A percentile compares a stretch with the other conserved stretches of the same genome.
Conservation (phyloP, 2,329 filamentous ascomycete species). For the Cladosporium phlei region DNA sequence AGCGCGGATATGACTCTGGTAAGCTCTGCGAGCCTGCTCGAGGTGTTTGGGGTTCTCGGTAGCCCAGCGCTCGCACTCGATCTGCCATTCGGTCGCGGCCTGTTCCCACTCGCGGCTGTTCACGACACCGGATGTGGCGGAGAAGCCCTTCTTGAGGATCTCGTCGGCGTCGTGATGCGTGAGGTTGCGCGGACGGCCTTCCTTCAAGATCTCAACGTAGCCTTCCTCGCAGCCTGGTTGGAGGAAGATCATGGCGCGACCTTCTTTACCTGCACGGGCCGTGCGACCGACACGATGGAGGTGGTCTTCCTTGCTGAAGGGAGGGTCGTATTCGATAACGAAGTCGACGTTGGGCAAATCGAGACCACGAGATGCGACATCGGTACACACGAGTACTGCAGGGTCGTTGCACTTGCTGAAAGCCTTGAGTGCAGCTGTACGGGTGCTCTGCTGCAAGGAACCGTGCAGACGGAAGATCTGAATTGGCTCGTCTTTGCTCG, state of each 20-base stretch:
- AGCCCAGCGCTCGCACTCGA: conserved; percentile 62
- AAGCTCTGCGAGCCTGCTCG: conserved; percentile 77
- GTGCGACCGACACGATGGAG: conserved; percentile 92
- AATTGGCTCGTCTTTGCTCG: conserved; percentile 68
- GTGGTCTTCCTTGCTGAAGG: conserved; percentile 89
- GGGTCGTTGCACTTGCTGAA: conserved; percentile 72
- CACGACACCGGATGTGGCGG: conserved; percentile 32
- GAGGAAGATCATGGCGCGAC: conserved; percentile 83
- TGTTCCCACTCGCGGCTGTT: conserved; percentile 55
- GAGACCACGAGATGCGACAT: conserved; percentile 90
- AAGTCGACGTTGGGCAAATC: conserved; percentile 93
- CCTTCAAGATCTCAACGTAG: conserved; percentile 74
- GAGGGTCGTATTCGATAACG: conserved; percentile 92
- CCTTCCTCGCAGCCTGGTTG: conserved; percentile 87
- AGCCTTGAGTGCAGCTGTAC: conserved; percentile 76
- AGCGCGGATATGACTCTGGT: conserved; percentile 85
- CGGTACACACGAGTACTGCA: conserved; percentile 83
- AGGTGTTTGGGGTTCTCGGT: conserved; percentile 63
- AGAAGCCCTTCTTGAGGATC: conserved; percentile 61
- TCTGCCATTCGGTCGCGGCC: conserved; percentile 62
- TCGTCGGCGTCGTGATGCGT: conserved; percentile 60
- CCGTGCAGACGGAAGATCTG: conserved; percentile 83
- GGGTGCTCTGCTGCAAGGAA: conserved; percentile 79
- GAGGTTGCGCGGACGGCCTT: conserved; percentile 56
- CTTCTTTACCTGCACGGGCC: conserved; percentile 82